Evolutionary conservation across 2,329 filamentous ascomycete species (phyloP).

Genomic region (Ceratocystis destructans): DNA sequence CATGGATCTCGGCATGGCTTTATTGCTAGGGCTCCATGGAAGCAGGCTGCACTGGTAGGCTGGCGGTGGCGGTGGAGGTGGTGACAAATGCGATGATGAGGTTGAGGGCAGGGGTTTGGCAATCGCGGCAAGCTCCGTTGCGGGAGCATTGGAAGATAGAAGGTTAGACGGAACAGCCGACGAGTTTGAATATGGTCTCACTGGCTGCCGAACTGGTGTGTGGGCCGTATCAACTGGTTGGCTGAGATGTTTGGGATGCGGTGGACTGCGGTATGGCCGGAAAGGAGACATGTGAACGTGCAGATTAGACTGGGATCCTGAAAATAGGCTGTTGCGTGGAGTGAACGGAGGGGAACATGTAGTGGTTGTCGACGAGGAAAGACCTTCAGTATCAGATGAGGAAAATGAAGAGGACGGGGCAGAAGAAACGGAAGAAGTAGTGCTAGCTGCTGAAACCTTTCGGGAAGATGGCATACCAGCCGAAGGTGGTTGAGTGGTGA

Average conservation of each 20-base stretch:
- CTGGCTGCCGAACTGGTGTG: background rate
- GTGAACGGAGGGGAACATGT: background rate
- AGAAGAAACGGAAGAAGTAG: background rate
- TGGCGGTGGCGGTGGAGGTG: background rate
- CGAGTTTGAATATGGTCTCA: constrained; percentile 10
- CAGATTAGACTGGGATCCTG: constrained; percentile 9
- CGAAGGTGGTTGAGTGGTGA: background rate
- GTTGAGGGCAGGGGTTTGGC: background rate
- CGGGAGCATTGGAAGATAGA: background rate
- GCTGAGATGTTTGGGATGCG: constrained; percentile 12
- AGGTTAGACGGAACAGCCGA: background rate
- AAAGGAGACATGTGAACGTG: constrained; percentile 6
- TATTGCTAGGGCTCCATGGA: constrained; percentile 3
- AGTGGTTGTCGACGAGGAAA: background rate
- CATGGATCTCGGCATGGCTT: background rate
- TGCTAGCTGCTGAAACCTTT: background rate
- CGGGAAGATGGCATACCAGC: background rate
- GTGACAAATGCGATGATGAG: background rate
- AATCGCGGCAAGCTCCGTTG: background rate
- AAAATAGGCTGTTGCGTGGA: constrained; percentile 4
- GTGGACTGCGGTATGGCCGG: constrained; percentile 9
- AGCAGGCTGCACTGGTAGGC: constrained; percentile 9
- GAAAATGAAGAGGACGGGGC: background rate
- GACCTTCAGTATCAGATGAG: background rate
- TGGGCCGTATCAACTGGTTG: constrained; percentile 11